Percentiles rank a stretch among this genome's conserved stretches.
phyloP scores from a whole-genome alignment of 495 filamentous ascomycete genomes.

The Trichoderma gamsii region DNA sequence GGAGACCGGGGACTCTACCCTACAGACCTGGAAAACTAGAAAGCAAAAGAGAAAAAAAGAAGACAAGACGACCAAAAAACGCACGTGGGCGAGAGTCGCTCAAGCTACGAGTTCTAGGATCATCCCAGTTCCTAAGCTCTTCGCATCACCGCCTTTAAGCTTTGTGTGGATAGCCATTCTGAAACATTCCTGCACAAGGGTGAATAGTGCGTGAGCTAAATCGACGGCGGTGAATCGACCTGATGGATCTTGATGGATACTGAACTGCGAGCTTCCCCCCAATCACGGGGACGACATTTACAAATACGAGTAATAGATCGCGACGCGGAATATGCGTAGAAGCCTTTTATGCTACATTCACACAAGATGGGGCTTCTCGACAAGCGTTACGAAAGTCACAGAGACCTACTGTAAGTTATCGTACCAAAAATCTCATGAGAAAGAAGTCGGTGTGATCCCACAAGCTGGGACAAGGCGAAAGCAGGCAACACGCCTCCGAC shows the following conservation, averaged over 20 bases:
- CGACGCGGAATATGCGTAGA: neutral
- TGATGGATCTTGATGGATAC: constrained; percentile 11
- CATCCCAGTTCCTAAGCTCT: neutral
- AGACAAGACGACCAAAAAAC: neutral
- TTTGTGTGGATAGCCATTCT: neutral
- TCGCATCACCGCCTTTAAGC: constrained; percentile 3
- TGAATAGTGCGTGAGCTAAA: neutral
- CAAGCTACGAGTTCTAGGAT: neutral
- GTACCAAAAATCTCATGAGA: neutral
- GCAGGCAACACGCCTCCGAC: neutral
- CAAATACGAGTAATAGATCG: neutral
- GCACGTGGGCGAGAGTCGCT: neutral
- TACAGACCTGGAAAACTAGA: neutral
- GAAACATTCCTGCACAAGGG: constrained; percentile 11
- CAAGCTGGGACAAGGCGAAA: neutral
- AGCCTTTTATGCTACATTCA: neutral
- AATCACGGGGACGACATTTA: neutral
- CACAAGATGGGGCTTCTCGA: neutral
- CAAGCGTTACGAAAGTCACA: neutral
- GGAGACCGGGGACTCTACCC: constrained; percentile 1
- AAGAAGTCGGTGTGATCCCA: neutral
- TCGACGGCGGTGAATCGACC: constrained; percentile 4
- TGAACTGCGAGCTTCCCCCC: neutral
- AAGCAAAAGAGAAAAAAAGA: neutral
- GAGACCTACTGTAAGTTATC: neutral